These are phyloP conservation scores for Colletotrichum lentis DNA, from an alignment of 2,329 filamentous ascomycete genomes.

Conservation along the genomic window DNA sequence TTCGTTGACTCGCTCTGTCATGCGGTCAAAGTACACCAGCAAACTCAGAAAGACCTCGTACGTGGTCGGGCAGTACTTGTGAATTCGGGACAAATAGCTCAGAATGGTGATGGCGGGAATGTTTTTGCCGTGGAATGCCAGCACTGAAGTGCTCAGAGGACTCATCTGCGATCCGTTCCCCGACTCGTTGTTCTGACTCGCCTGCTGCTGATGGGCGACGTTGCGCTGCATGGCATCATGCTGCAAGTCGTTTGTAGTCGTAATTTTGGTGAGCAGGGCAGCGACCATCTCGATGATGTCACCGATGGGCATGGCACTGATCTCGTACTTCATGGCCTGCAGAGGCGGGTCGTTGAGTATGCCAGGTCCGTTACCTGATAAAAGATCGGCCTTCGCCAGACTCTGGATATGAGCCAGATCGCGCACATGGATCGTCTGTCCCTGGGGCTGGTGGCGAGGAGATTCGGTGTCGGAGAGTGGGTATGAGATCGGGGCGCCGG, in stretches of 20 bases:
- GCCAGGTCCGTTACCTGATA: conserved; percentile 61
- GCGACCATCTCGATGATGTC: conserved; percentile 99
- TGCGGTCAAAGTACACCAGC: conserved; percentile 96
- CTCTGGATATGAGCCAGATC: conserved; percentile 91
- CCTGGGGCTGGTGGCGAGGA: conserved; percentile 44
- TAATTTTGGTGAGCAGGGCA: conserved; percentile 94
- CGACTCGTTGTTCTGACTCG: conserved; percentile 55
- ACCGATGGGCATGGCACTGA: conserved; percentile 95
- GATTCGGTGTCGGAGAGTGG: conserved; percentile 43
- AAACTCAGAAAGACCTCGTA: conserved; percentile 97
- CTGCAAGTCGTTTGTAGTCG: conserved; percentile 92
- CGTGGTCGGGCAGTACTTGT: conserved; percentile 98
- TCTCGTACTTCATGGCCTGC: conserved; percentile 80
- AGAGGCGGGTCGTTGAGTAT: conserved; percentile 60
- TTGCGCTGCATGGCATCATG: conserved; percentile 88
- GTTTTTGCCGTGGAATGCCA: conserved; percentile 98
- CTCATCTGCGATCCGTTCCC: conserved; percentile 67
- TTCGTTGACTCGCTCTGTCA: conserved; percentile 95
- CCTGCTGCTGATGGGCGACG: conserved; percentile 65
- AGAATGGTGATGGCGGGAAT: conserved; percentile 96
- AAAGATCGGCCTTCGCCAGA: conserved; percentile 80
- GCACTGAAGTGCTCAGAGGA: conserved; percentile 70
- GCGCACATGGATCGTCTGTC: conserved; percentile 75
- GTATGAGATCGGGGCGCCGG: conserved; percentile 39
- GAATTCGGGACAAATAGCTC: conserved; percentile 93